Conservation (phyloP, 331 rosid species). For the Cydonia oblonga region DNA sequence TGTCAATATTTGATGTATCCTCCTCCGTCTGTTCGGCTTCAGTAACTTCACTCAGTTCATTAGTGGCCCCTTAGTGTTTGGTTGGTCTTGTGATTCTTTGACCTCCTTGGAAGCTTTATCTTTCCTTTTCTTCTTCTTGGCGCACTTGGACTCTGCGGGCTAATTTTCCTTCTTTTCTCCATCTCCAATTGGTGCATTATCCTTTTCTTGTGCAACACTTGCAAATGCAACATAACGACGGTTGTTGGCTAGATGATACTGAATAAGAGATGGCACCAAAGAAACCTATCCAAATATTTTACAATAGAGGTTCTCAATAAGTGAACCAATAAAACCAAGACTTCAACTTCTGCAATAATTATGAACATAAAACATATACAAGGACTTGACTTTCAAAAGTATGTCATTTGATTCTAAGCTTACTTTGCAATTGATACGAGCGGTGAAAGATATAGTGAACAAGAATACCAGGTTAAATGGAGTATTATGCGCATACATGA, state of each 20-base stretch:
- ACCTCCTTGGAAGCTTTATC: constrained; percentile 64
- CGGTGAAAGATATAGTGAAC: not conserved
- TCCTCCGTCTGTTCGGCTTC: constrained; percentile 42
- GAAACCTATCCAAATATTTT: not conserved
- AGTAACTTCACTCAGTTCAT: constrained; percentile 28
- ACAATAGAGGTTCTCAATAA: not conserved
- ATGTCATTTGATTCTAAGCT: not conserved
- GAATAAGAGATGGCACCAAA: not conserved
- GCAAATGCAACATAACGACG: constrained; percentile 15
- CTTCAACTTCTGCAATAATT: not conserved
- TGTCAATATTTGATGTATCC: constrained; percentile 48
- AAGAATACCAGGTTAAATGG: not conserved
- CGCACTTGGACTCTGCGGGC: constrained; percentile 41
- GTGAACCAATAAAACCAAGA: not conserved
- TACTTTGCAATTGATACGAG: not conserved
- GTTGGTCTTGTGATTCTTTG: constrained; percentile 54
- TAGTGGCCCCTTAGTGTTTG: constrained; percentile 28
- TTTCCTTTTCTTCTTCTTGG: constrained; percentile 91
- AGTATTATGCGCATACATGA: not conserved
- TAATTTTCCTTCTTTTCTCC: constrained; percentile 57
- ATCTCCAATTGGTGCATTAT: constrained; percentile 33
- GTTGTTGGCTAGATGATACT: not conserved
- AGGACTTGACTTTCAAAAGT: not conserved
- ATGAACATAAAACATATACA: not conserved
- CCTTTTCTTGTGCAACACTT: constrained; percentile 49